Conservation (phyloP, 345 rosid species). For the Combretum micranthum region DNA sequence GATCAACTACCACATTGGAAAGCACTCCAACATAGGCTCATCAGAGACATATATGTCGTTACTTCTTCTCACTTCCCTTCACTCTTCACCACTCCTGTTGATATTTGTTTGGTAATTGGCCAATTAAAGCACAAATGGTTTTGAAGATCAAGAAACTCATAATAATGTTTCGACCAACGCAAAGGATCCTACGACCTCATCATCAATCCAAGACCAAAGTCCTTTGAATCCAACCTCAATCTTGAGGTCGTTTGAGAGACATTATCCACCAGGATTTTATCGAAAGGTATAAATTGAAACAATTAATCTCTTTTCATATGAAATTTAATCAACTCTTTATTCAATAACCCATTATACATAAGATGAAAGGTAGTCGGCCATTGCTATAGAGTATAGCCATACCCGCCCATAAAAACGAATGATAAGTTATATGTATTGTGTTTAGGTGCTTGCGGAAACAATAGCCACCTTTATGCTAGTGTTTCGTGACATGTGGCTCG, state of each 20-base stretch:
- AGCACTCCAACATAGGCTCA: too few relatives aligned
- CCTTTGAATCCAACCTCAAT: neutral
- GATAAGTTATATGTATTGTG: too few relatives aligned
- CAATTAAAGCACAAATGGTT: too few relatives aligned
- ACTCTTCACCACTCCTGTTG: too few relatives aligned
- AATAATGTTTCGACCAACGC: too few relatives aligned
- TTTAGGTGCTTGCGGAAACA: constrained; percentile 40
- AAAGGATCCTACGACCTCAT: neutral
- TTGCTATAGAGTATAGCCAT: neutral
- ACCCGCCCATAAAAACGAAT: too few relatives aligned
- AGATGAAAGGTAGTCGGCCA: neutral
- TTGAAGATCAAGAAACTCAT: too few relatives aligned
- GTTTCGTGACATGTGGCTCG: constrained; percentile 43
- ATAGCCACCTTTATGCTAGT: constrained; percentile 45
- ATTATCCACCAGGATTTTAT: constrained; percentile 26
- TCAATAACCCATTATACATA: neutral
- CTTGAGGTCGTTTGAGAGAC: constrained; percentile 4
- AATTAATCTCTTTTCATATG: neutral
- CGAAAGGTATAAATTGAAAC: constrained; percentile 23
- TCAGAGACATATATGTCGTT: too few relatives aligned
- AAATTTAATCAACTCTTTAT: neutral
- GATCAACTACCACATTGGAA: too few relatives aligned
- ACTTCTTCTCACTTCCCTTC: too few relatives aligned
- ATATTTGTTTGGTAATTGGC: too few relatives aligned
- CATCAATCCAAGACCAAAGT: constrained; percentile 6